Base-by-base conservation (phyloP, 345 rosid species). In the Hypericum androsaemum region DNA sequence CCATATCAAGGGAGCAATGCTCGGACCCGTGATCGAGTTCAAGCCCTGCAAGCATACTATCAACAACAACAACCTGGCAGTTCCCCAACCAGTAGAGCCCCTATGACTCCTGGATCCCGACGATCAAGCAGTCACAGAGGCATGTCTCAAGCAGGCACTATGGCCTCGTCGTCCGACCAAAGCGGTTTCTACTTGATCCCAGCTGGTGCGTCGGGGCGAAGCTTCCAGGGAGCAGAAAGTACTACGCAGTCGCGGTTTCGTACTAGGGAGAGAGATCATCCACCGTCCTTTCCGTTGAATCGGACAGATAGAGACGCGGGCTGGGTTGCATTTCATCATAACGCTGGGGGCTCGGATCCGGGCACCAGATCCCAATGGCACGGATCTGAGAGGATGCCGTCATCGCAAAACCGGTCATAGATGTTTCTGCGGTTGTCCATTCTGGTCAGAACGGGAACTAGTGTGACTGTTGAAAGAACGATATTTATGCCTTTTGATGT, bases 1-100 rank as follows among this genome's bases (percentile, higher is more conserved):
- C 85, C 90, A 44, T 92, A 85, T 64, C 90, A 83, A 8, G 98
- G 95, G 61, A 92, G 95, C 72, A 88, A 77, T 57, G 87, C 87
- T 12, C 78, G 98, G 14, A 73, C 83, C n/a, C 79, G 84, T 42
- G 95, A 85, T 57, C 73, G 97, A 69, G 83, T 82, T 57, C 98
- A 85, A 68, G 95, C 97, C 39, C 84, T 88, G 38, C 94, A 88
- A 68, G 97, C 95, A 37, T 92, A 85, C 73, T 92, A 84, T 72
- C 98, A 88, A 58, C 54, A 51, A n/a, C 98, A 77, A 65, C 95
- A 69, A 50, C 86, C 81, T 0, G 71, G 70, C 48, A 75, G 60
- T 43, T 56, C 83, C 3, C 84, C 77, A 16, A 42, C 75, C 17
- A 74, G 79, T 37, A 80, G 76, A n/a, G 37, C 81, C 10, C 88